Evolutionary conservation across 2,329 filamentous ascomycete species (phyloP), one percentile per base, ranked within the genome.

Genomic region (Diaporthe sp.): DNA sequence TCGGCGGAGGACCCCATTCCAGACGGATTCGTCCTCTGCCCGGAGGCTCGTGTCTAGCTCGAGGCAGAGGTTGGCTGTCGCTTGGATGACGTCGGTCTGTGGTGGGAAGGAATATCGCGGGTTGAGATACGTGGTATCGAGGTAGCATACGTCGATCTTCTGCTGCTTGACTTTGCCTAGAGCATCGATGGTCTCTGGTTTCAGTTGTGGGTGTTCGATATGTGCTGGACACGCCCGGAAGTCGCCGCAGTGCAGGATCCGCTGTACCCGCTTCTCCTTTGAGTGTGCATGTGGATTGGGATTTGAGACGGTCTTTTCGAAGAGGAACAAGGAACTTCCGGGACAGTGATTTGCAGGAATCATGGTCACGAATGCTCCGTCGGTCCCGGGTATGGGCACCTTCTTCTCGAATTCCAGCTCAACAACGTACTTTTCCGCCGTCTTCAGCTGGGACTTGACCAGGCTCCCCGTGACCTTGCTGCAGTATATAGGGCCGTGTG

Each of bases 331-430:
- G 0, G 96, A 98, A 80, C 95, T 98, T 0, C 97, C 97, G 0
- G 97, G 97, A 79, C 97, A 99, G 81, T 99, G 97, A 79, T 99
- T 99, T 17, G 97, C 97, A 3, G 95, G 92, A 44, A 99, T 95
- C 95, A 98, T 98, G 2, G 95, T 98, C 55, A 98, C 95, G 13
- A 89, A 90, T 8, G 95, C 96, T 2, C 95, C 95, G 73, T 94
- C 90, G 0, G 95, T 98, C 12, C 91, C 92, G 0, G 95, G 95
- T 0, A 99, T 91, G 77, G 97, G 94, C 8, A 93, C 89, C 70
- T 90, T 92, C 80, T 92, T 88, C 77, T 98, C 96, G 79, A 97
- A 99, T 19, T 98, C 94, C 1, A 99, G 87, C 79, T 94, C 91
- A 2, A 97, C 89, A 0, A 99, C 91, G 88, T 93, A 98, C 82